Base-by-base conservation (phyloP, 1,139 yeast species). In the Yamadazyma taylorii region DNA sequence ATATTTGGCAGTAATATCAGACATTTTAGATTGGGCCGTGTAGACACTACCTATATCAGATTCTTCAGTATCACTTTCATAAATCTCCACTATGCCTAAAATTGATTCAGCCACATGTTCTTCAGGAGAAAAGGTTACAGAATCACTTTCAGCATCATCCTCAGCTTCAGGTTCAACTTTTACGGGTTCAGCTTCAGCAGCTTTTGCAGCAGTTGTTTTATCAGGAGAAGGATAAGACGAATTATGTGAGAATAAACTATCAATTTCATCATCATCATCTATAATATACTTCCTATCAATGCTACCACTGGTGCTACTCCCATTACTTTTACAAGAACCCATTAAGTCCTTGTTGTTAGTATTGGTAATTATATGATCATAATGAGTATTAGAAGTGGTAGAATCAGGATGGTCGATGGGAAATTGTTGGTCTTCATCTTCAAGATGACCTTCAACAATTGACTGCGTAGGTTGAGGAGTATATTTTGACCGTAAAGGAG, bases 221-320 rank as follows among this genome's bases (percentile, higher is more conserved):
- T n/a, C n/a, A n/a, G n/a, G n/a, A n/a, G n/a, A n/a, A n/a, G n/a
- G n/a, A n/a, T n/a, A n/a, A n/a, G n/a, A n/a, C n/a, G 44, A 41
- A n/a, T 41, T 41, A 7, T 22, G 22, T 30, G 47, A 56, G 33
- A 58, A 56, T 28, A 60, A 45, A 37, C 61, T 56, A 36, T 60
- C 63, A 4, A 39, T 31, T 17, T 42, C 45, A 25, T 35, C 45
- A 19, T 41, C 41, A 36, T 39, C 38, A 12, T 42, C 45, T 9
- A 42, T 36, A 11, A 42, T 39, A 22, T 35, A 42, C 24, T 42
- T 37, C 10, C 37, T 34, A 4, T 36, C 23, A 10, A 30, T 30
- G 11, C 24, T 21, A 3, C 32, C 32, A 30, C 24, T 19, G 19
- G 32, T 27, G 16, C 30, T 27, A 16, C 30, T 27, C 3, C 30